phyloP scores from a whole-genome alignment of 305 asterid genomes.

The Plantago coronopus region DNA sequence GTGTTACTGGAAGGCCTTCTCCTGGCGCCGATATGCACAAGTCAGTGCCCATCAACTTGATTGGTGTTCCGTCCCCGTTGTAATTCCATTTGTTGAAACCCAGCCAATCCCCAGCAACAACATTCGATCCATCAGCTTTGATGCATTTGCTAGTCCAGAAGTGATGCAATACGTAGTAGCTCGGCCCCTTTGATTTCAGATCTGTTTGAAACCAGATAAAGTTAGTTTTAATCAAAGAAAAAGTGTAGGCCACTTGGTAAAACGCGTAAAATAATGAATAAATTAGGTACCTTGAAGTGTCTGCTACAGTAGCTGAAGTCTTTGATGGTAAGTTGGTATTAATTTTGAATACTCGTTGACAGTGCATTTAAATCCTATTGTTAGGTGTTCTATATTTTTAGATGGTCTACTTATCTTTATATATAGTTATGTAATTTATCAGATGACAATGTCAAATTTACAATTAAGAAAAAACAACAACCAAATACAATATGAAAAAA shows the following conservation, averaged over 20 bases:
- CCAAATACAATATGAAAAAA: no score
- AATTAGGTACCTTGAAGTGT: background rate
- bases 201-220: no score
- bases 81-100: background rate
- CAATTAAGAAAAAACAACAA: no score
- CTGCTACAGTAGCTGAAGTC: constrained; percentile 4
- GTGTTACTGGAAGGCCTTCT: constrained; percentile 38
- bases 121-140: background rate
- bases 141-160: background rate
- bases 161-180: background rate
- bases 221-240: no score
- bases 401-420: no score
- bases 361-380: no score
- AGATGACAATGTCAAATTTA: no score
- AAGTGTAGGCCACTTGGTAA: background rate
- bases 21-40: constrained; percentile 37
- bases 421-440: no score
- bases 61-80: constrained; percentile 23
- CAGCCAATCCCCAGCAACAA: constrained; percentile 7
- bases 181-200: background rate
- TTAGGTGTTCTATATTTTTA: no score
- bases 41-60: constrained; percentile 27
- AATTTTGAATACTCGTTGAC: no score
- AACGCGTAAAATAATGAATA: background rate
- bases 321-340: background rate